phyloP scores from a whole-genome alignment of 441 rosid genomes.

The Adansonia gregorii region DNA sequence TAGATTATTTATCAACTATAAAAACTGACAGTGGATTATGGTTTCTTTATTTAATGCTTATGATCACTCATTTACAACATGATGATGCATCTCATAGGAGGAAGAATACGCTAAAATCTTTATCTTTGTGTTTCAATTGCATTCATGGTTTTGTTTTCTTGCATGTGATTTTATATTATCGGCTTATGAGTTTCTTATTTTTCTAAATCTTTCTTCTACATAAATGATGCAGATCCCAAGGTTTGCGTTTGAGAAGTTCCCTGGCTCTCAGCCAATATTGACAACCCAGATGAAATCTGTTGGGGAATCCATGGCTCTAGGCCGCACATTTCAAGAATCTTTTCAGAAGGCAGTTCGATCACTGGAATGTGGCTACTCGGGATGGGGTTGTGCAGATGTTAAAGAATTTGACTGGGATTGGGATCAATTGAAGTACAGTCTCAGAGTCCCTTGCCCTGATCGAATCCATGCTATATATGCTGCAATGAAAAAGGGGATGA shows the following conservation, averaged over 20 bases:
- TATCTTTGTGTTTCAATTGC: neutral
- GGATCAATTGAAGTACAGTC: constrained; percentile 84
- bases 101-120: neutral
- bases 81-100: neutral
- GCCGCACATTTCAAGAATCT: constrained; percentile 95
- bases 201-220: neutral
- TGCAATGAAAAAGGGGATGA: constrained; percentile 96
- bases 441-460: constrained; percentile 88
- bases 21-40: neutral
- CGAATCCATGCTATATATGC: constrained; percentile 90
- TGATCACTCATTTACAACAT: neutral
- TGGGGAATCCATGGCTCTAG: constrained; percentile 93
- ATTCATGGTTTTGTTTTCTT: neutral
- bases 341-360: constrained; percentile 82
- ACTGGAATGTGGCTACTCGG: constrained; percentile 76
- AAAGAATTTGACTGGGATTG: constrained; percentile 89
- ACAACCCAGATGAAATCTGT: constrained; percentile 99
- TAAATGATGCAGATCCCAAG: constrained; percentile 59
- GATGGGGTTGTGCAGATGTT: constrained; percentile 87
- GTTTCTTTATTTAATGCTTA: neutral
- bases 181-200: neutral
- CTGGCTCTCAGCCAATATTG: constrained; percentile 85
- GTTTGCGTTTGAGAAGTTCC: constrained; percentile 97
- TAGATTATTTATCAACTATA: neutral
- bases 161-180: constrained; percentile 9